Conservation (phyloP, 2,329 filamentous ascomycete species). For the Sporothrix sp. region DNA sequence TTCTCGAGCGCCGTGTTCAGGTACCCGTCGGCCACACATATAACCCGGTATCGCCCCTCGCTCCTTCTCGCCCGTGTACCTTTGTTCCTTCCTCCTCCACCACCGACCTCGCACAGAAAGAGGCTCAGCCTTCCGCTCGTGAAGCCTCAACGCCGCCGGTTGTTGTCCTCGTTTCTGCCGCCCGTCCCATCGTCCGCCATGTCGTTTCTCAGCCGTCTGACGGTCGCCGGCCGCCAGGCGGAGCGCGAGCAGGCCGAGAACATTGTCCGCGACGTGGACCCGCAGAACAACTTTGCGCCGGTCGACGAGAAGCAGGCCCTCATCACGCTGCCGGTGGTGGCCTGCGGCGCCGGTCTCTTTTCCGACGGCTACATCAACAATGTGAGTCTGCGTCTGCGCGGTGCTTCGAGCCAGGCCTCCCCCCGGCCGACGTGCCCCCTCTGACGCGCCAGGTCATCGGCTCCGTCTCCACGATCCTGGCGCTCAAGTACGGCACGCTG, state of each 20-base stretch:
- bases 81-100: background rate
- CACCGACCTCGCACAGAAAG: too few relatives aligned
- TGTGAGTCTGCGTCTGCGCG: slow-evolving; percentile 31
- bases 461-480: slow-evolving; percentile 70
- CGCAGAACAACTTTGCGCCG: slow-evolving; percentile 1
- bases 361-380: slow-evolving; percentile 89
- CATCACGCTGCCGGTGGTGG: slow-evolving; percentile 58
- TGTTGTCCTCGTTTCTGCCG: background rate
- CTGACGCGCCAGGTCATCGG: slow-evolving; percentile 60
- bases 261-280: background rate
- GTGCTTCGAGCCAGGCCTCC: slow-evolving; percentile 4
- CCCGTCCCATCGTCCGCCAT: slow-evolving; percentile 1
- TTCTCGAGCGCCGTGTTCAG: too few relatives aligned
- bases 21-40: background rate
- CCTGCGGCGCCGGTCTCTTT: slow-evolving; percentile 83
- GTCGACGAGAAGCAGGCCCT: slow-evolving; percentile 5
- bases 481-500: slow-evolving; percentile 54
- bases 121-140: too few relatives aligned
- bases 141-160: too few relatives aligned
- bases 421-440: too few relatives aligned
- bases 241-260: background rate
- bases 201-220: slow-evolving; percentile 11
- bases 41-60: background rate
- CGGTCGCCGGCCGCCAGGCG: background rate
- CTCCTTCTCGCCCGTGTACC: background rate